Base-by-base conservation (phyloP, 1,284 basidiomycete species). In the Sporisorium exsertum region DNA sequence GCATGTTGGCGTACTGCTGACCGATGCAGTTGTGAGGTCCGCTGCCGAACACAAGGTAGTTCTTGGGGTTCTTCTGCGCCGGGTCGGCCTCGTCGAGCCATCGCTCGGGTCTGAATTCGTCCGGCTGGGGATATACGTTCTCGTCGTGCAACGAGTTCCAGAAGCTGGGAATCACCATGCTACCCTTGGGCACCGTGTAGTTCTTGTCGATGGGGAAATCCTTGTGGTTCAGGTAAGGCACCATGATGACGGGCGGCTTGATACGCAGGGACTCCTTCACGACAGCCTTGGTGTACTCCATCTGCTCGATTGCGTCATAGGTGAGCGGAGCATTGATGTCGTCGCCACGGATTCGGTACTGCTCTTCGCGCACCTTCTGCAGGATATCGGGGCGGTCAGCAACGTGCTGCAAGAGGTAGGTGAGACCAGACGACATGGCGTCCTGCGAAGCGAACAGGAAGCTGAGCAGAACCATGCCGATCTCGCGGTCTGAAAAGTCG, bases 371-470 rank as follows among this genome's bases (percentile, higher is more conserved):
- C 78, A 99, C 90, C 88, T 97, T 97, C 56, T 90, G 91, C 78
- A 97, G 88, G 64, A 97, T 88, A 27, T 95, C 92, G 5, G 96
- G 96, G 81, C 93, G 89, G 87, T 99, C 96, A 49, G 94, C 93
- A 53, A 97, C 89, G 86, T 96, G 93, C 87, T 99, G 97, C 91
- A 99, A 96, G 49, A 91, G 91, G 86, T 94, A 98, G 82, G 95
- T 94, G 76, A 95, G 79, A 20, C 80, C 86, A 10, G 83, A 85
- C 4, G 93, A 94, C 96, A 99, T 98, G 70, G 96, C 96, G 86
- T 99, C 96, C 88, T 99, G 96, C 27, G 92, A 94, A 10, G 97
- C 96, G 82, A 99, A 99, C 66, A 99, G 88, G 91, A 99, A 99
- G 22, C 93, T 94, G 42, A 87, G 83, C 82, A 99, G 91, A 77